phyloP scores from a whole-genome alignment of 1,139 yeast genomes.

The Ogataea hybrid region DNA sequence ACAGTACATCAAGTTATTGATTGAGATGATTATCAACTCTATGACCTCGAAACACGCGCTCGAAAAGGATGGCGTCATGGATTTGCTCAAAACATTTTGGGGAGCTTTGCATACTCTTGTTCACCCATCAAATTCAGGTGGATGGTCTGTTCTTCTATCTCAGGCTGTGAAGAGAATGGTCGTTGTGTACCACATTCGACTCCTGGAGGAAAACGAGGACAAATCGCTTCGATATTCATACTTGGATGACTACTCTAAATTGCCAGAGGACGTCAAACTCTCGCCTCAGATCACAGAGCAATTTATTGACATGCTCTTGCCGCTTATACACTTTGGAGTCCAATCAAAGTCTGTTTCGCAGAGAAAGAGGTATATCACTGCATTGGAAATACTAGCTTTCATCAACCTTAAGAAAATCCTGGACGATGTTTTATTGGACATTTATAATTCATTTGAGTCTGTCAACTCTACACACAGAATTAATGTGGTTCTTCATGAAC shows the following conservation, averaged over 20 bases:
- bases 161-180: slow-evolving; percentile 57
- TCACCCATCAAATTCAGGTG: slow-evolving; percentile 89
- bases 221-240: slow-evolving; percentile 28
- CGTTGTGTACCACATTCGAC: slow-evolving; percentile 59
- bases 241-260: slow-evolving; percentile 39
- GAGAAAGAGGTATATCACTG: slow-evolving; percentile 57
- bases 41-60: slow-evolving; percentile 49
- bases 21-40: slow-evolving; percentile 64
- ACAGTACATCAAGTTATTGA: slow-evolving; percentile 39
- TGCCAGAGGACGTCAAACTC: slow-evolving; percentile 50
- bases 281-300: slow-evolving; percentile 40
- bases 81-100: slow-evolving; percentile 51
- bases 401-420: slow-evolving; percentile 60
- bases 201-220: slow-evolving; percentile 43
- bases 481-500: slow-evolving; percentile 64
- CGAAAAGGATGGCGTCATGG: slow-evolving; percentile 49
- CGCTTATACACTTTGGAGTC: slow-evolving; percentile 66
- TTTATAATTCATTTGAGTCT: slow-evolving; percentile 77
- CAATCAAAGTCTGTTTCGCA: slow-evolving; percentile 69
- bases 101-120: slow-evolving; percentile 80
- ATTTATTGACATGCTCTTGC: slow-evolving; percentile 57
- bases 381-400: slow-evolving; percentile 64
- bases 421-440: slow-evolving; percentile 66
- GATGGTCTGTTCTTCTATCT: slow-evolving; percentile 76
- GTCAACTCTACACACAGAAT: slow-evolving; percentile 84